A percentile compares a stretch with the other conserved stretches of the same genome.
Conservation (phyloP, 768 basidiomycete genomes). For the Cubamyces lactineus region DNA sequence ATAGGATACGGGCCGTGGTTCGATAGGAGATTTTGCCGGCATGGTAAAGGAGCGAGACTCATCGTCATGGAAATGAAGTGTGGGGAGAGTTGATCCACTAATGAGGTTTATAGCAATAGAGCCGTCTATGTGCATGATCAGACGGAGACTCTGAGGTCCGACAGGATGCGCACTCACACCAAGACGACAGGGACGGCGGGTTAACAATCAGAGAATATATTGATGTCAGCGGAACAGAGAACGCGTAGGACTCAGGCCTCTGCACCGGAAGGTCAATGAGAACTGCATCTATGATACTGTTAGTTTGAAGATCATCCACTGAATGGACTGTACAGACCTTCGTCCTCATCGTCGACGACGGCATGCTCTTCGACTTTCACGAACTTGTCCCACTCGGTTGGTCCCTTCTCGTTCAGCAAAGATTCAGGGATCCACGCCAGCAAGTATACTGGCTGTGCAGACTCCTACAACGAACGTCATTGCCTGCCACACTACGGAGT, state of each 20-base stretch:
- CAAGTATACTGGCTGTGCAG: slow-evolving; percentile 72
- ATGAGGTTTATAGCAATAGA: slow-evolving; percentile 88
- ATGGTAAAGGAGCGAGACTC: slow-evolving; percentile 82
- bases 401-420: slow-evolving; percentile 79
- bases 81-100: slow-evolving; percentile 83
- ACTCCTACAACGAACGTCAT: slow-evolving; percentile 54
- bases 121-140: slow-evolving; percentile 59
- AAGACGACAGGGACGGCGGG: slow-evolving; percentile 81
- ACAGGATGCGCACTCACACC: slow-evolving; percentile 55
- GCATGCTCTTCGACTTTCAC: slow-evolving; percentile 77
- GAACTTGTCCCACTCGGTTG: slow-evolving; percentile 89
- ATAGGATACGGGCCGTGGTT: slow-evolving; percentile 47
- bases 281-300: slow-evolving; percentile 62
- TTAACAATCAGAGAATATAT: slow-evolving; percentile 89
- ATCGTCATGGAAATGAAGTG: slow-evolving; percentile 95
- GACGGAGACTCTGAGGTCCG: not conserved
- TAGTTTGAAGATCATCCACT: slow-evolving; percentile 13
- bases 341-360: slow-evolving; percentile 64
- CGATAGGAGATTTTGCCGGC: slow-evolving; percentile 43
- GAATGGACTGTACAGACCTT: slow-evolving; percentile 50
- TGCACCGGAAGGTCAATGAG: slow-evolving; percentile 84
- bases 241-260: slow-evolving; percentile 89
- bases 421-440: slow-evolving; percentile 94
- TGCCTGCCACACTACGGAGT: slow-evolving; percentile 20
- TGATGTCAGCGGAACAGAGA: slow-evolving; percentile 89